phyloP scores from a whole-genome alignment of 176 grass and related monocot genomes.

The Rhynchospora tenuis region DNA sequence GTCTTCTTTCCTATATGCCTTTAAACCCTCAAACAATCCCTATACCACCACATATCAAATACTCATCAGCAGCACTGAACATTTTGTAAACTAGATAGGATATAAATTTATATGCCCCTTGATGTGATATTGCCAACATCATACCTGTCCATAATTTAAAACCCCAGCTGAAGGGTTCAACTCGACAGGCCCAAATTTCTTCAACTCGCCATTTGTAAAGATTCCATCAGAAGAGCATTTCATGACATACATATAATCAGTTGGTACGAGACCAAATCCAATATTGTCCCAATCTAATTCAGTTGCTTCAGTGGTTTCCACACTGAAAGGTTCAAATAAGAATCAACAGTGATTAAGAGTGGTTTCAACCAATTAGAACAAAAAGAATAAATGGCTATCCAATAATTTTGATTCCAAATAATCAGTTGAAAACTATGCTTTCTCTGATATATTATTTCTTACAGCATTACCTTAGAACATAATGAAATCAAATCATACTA shows the following conservation, averaged over 20 bases:
- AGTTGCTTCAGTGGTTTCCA: conserved; percentile 43
- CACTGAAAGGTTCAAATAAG: conserved; percentile 24
- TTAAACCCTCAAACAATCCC: conserved; percentile 87
- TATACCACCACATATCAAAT: conserved; percentile 11
- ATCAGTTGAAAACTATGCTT: not conserved
- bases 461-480: not conserved
- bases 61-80: not conserved
- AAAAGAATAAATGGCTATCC: not conserved
- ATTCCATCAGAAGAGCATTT: conserved; percentile 47
- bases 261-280: conserved; percentile 65
- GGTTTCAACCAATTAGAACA: not conserved
- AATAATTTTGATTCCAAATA: not conserved
- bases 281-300: conserved; percentile 84
- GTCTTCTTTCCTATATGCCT: conserved; percentile 71
- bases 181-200: conserved; percentile 59
- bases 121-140: not conserved
- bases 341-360: not conserved
- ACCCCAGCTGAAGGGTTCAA: conserved; percentile 72
- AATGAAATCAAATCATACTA: not conserved
- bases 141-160: conserved; percentile 96
- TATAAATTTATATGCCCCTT: not conserved
- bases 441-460: not conserved
- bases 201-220: conserved; percentile 69
- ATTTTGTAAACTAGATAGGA: conserved; percentile 10
- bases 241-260: conserved; percentile 84